Base-by-base conservation (phyloP, 192 early-diverging fungal species). In the Chytriomyces hyalinus region DNA sequence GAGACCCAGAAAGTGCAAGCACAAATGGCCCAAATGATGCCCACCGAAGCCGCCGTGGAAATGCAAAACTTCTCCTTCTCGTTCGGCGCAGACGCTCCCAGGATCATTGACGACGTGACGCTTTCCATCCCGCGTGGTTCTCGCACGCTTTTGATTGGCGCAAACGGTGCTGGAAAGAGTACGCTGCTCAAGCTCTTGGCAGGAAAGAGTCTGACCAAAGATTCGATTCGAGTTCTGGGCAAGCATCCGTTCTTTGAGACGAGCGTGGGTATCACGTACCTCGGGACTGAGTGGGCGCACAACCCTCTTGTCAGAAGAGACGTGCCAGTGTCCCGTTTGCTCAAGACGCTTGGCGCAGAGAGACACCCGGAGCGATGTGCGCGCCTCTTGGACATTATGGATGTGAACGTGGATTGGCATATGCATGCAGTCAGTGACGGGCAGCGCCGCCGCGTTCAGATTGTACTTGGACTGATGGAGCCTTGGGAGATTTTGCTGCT, bases 271-370 rank as follows among this genome's bases (percentile, higher is more conserved):
- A 82, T 93, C 46, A 94, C 92, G 6, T 94, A 94, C 75, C 80
- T 93, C 5, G 93, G 93, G 20, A 93, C 93, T 44, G 92, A 94
- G 81, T 94, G 93, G 93, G 90, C 91, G 4, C 82, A 83, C 49
- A 94, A 94, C 75, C 91, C 92, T 0, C 78, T 92, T 61, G 90
- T 93, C 17, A 73, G 87, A n/a, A 69, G 91, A 6, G 93, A 94
- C 66, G 75, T 94, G 4, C 77, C 84, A 17, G 93, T 94, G 2
- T 84, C 87, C 10, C 85, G 87, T 47, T 77, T 94, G 44, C 76
- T 94, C 49, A 85, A 90, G 63, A 88, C 89, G 1, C 82, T 91
- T 67, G 91, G 91, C 50, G 90, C 89, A 36, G 81, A 88, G 57
- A 62, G 85, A 49, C 82, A 91, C 80, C 85, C 80, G 0, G 92